Evolutionary conservation across 2,329 filamentous ascomycete genomes (phyloP).

Genomic region (Trichoderma sp.): DNA sequence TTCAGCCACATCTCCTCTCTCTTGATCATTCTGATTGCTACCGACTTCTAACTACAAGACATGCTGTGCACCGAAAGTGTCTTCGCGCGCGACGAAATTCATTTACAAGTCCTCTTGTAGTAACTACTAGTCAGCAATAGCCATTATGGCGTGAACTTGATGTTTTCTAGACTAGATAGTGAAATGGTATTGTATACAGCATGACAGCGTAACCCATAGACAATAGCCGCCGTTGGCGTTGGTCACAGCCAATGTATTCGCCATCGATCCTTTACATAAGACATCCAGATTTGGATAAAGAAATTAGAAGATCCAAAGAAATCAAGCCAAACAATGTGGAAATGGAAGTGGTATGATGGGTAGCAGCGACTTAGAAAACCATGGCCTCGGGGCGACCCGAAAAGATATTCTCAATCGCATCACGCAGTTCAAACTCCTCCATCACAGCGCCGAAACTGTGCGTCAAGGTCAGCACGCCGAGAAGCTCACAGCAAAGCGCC

Average conservation of each 20-base stretch:
- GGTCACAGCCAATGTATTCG: constrained; percentile 2
- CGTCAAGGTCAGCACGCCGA: constrained; percentile 14
- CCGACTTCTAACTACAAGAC: too few relatives aligned
- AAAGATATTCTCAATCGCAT: constrained; percentile 71
- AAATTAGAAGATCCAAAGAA: background rate
- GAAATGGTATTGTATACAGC: background rate
- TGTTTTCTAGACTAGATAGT: background rate
- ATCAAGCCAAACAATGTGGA: background rate
- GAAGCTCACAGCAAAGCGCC: background rate
- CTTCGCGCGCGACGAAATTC: too few relatives aligned
- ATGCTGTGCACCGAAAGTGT: too few relatives aligned
- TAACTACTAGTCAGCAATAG: too few relatives aligned
- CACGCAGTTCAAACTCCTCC: constrained; percentile 70
- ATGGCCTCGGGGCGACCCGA: constrained; percentile 30
- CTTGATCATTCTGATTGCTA: too few relatives aligned
- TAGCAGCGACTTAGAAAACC: constrained; percentile 26
- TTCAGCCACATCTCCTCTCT: background rate
- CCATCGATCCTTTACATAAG: constrained; percentile 10
- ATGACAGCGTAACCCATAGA: background rate
- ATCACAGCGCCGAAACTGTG: constrained; percentile 64
- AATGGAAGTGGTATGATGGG: background rate
- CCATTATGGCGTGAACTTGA: too few relatives aligned
- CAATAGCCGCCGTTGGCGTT: background rate
- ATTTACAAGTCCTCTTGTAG: too few relatives aligned
- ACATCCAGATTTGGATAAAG: background rate